Percentiles rank a stretch among this genome's conserved stretches.
Conservation (phyloP, 2,329 filamentous ascomycete genomes). For the Curvularia lunata region DNA sequence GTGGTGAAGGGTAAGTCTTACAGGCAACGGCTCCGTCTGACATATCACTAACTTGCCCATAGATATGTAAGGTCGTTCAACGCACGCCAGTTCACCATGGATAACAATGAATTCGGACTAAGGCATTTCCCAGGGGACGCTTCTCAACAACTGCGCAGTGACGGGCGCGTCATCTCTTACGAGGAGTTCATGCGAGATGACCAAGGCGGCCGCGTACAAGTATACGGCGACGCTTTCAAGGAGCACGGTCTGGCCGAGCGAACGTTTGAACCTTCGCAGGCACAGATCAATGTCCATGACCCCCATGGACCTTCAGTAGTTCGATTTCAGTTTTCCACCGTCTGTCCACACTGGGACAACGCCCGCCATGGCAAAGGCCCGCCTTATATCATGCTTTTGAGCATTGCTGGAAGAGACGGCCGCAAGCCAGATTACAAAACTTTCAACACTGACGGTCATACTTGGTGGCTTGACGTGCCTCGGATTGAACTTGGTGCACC, state of each 20-base stretch:
- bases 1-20: constrained; percentile 59
- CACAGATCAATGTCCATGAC: constrained; percentile 67
- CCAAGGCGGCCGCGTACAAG: constrained; percentile 52
- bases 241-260: constrained; percentile 60
- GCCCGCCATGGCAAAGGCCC: constrained; percentile 69
- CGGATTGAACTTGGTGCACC: constrained; percentile 56
- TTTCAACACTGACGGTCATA: constrained; percentile 74
- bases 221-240: constrained; percentile 30
- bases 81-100: constrained; percentile 61
- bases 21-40: constrained; percentile 10
- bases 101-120: constrained; percentile 81
- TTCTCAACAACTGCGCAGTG: constrained; percentile 73
- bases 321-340: constrained; percentile 79
- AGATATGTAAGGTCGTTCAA: constrained; percentile 72
- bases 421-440: constrained; percentile 71
- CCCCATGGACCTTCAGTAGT: constrained; percentile 54
- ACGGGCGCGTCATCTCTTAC: constrained; percentile 74
- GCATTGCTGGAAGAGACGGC: constrained; percentile 67
- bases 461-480: constrained; percentile 80
- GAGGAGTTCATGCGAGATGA: constrained; percentile 78
- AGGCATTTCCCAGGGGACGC: constrained; percentile 78
- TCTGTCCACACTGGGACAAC: constrained; percentile 85
- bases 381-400: constrained; percentile 72
- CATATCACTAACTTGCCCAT: constrained; percentile 3
- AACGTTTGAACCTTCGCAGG: constrained; percentile 66